Evolutionary conservation across 108 stramenopile species (phyloP).

Genomic region (Thalassiosira profunda): DNA sequence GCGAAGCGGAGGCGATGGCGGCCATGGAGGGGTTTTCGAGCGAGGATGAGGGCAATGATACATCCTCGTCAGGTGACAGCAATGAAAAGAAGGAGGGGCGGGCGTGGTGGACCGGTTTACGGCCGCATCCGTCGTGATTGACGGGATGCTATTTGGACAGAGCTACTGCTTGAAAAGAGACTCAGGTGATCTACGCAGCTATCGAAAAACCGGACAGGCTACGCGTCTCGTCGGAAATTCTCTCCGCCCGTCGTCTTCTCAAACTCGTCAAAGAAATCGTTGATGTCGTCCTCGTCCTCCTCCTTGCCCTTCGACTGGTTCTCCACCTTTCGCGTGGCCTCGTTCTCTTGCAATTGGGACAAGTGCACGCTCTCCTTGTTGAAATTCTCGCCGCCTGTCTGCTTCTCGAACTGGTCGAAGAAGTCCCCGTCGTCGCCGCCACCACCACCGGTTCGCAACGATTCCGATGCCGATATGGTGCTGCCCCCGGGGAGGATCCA

Average conservation of each 20-base stretch:
- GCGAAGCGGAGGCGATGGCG: no score
- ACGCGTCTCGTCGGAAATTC: conserved; percentile 57
- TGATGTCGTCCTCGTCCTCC: conserved; percentile 65
- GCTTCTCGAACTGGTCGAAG: conserved; percentile 74
- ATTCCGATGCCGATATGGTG: conserved; percentile 59
- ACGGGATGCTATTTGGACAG: no score
- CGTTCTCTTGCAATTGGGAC: conserved; percentile 5
- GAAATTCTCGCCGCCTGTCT: conserved; percentile 82
- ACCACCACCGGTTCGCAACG: background rate
- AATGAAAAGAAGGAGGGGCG: no score
- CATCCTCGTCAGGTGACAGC: no score
- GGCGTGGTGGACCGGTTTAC: no score
- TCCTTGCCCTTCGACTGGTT: background rate
- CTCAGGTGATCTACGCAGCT: no score
- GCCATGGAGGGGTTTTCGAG: no score
- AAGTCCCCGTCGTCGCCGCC: conserved; percentile 36
- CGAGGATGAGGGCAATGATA: no score
- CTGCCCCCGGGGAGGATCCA: conserved; percentile 91
- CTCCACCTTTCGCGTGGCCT: conserved; percentile 1
- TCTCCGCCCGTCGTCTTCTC: conserved; percentile 84
- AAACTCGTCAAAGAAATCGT: conserved; percentile 89
- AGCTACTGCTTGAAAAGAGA: no score
- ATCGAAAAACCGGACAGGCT: background rate
- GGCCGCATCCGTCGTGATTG: no score
- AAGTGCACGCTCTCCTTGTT: conserved; percentile 10